Evolutionary conservation across 495 filamentous ascomycete genomes (phyloP).

Genomic region (Aspergillus wentii): DNA sequence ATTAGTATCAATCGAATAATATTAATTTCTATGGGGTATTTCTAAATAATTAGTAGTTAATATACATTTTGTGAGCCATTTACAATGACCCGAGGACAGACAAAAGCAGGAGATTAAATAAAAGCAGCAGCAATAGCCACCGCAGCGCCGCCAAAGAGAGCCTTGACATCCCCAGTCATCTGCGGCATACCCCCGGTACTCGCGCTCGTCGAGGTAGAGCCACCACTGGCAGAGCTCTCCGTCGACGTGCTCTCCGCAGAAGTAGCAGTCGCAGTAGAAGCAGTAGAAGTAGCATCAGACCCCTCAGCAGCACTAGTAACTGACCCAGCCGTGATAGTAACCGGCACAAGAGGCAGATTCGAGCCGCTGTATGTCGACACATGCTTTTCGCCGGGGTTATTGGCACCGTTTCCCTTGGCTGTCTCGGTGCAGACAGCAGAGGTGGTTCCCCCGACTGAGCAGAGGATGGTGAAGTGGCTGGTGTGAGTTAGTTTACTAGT

Average conservation of each 20-base stretch:
- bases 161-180: conserved; percentile 9
- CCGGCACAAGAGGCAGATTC: conserved; percentile 19
- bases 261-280: conserved; percentile 2
- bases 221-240: not conserved
- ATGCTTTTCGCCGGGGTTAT: conserved; percentile 16
- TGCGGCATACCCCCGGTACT: conserved; percentile 12
- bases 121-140: conserved; percentile 12
- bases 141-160: conserved; percentile 13
- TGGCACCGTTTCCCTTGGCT: conserved; percentile 19
- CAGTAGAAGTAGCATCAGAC: conserved; percentile 1
- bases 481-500: too few species aligned
- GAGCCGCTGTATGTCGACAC: too few species aligned
- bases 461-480: conserved; percentile 25
- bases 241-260: not conserved
- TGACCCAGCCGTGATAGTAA: conserved; percentile 30
- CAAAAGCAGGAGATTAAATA: too few species aligned
- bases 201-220: conserved; percentile 6
- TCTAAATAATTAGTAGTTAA: too few species aligned
- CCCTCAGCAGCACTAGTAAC: conserved; percentile 7
- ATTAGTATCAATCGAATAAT: too few species aligned
- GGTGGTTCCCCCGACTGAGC: conserved; percentile 28
- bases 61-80: too few species aligned
- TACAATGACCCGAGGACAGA: too few species aligned
- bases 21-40: conserved; percentile 3
- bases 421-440: conserved; percentile 30